Evolutionary conservation across 305 asterid genomes (phyloP).

Genomic region (Solanum hybrid): DNA sequence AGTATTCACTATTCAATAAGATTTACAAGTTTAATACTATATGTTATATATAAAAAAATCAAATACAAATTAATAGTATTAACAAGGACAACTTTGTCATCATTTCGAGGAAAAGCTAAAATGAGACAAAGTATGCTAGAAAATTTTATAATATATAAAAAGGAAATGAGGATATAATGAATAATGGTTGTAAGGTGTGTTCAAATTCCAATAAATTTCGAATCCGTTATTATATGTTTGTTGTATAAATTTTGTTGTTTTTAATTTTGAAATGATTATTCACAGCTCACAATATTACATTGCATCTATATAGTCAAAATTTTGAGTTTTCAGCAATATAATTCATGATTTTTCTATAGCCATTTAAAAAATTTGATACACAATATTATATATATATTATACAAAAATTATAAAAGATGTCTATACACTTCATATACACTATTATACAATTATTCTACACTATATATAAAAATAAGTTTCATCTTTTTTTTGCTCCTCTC

Average conservation of each 20-base stretch:
- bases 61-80: not conserved
- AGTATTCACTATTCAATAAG: slow-evolving; percentile 13
- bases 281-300: not conserved
- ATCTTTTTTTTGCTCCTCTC: not conserved
- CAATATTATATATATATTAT: too few species aligned
- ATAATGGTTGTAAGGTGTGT: not conserved
- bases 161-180: not conserved
- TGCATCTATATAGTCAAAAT: not conserved
- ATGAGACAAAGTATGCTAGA: not conserved
- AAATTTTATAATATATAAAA: not conserved
- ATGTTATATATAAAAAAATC: not conserved
- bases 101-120: not conserved
- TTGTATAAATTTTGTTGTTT: not conserved
- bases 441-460: too few species aligned
- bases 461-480: too few species aligned
- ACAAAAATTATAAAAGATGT: not conserved
- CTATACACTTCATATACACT: not conserved
- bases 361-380: too few species aligned
- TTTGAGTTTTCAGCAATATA: not conserved
- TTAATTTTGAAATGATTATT: not conserved
- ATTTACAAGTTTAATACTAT: not conserved
- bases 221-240: too few species aligned
- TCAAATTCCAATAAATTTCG: not conserved
- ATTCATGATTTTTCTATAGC: not conserved
- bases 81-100: slow-evolving; percentile 21